phyloP scores from a whole-genome alignment of 1,139 yeast genomes.

The Pichia inconspicua region DNA sequence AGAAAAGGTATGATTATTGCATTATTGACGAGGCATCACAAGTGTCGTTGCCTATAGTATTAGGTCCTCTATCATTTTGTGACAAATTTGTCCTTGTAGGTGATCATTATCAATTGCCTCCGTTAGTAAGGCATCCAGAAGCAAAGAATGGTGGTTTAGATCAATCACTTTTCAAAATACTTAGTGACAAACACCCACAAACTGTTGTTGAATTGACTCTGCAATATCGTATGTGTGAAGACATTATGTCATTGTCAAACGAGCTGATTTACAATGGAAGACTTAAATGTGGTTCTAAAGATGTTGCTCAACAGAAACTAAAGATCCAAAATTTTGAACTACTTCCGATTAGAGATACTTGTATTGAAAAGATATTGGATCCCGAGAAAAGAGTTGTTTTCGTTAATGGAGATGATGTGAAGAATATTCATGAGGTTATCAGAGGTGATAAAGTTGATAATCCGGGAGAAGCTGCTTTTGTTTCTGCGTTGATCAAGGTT shows the following conservation, averaged over 20 bases:
- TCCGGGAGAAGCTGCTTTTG: constrained; percentile 58
- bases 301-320: constrained; percentile 53
- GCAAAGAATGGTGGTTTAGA: constrained; percentile 61
- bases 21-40: constrained; percentile 97
- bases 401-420: constrained; percentile 64
- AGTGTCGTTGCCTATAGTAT: constrained; percentile 79
- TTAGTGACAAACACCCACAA: constrained; percentile 66
- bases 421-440: constrained; percentile 45
- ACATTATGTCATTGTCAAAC: constrained; percentile 79
- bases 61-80: constrained; percentile 78
- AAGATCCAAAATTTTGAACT: constrained; percentile 36
- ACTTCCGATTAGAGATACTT: constrained; percentile 24
- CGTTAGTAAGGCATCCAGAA: constrained; percentile 59
- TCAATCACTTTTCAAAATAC: constrained; percentile 62
- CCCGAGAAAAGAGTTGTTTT: constrained; percentile 58
- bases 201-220: constrained; percentile 66
- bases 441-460: constrained; percentile 67
- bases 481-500: constrained; percentile 54
- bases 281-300: constrained; percentile 63
- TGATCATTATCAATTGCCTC: constrained; percentile 89
- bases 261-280: constrained; percentile 67
- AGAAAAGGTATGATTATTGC: constrained; percentile 76
- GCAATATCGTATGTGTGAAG: constrained; percentile 91
- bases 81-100: constrained; percentile 85
- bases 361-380: constrained; percentile 42